These are phyloP conservation scores for Acacia melanoxylon DNA, from an alignment of 306 rosid genomes.

Conservation along the genomic window DNA sequence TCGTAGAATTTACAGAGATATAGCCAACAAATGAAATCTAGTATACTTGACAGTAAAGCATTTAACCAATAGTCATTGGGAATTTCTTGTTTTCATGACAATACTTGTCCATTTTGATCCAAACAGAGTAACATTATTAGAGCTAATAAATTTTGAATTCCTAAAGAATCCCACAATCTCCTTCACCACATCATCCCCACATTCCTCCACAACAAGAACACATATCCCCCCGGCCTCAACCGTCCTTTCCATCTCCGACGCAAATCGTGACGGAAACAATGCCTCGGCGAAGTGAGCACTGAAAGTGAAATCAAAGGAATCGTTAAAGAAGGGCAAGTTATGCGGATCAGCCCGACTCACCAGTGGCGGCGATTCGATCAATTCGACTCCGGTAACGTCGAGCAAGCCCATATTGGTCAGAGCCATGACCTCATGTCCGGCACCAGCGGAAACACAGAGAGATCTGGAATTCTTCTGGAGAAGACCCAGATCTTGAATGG, in stretches of 20 bases:
- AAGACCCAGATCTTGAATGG: constrained; percentile 48
- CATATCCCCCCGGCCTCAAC: constrained; percentile 23
- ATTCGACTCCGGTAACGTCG: constrained; percentile 83
- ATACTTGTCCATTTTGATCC: constrained; percentile 75
- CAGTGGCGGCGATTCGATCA: constrained; percentile 73
- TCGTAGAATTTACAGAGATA: not conserved
- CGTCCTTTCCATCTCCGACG: constrained; percentile 77
- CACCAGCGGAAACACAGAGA: constrained; percentile 86
- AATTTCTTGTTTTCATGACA: constrained; percentile 52
- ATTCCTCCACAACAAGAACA: constrained; percentile 41
- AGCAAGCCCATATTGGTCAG: constrained; percentile 48
- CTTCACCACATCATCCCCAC: constrained; percentile 49
- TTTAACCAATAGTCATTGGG: no score
- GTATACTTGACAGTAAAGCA: not conserved
- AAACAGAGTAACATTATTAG: constrained; percentile 58
- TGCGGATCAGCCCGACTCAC: constrained; percentile 83
- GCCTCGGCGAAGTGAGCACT: constrained; percentile 65
- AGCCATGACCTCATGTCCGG: constrained; percentile 82
- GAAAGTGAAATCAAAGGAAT: constrained; percentile 64
- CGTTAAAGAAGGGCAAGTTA: constrained; percentile 77
- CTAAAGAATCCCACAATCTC: constrained; percentile 60
- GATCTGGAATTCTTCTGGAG: constrained; percentile 61
- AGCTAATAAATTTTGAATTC: constrained; percentile 52
- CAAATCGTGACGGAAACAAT: constrained; percentile 66
- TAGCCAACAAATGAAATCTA: not conserved